A percentile compares a stretch with the other conserved stretches of the same genome.
phyloP scores from a whole-genome alignment of 108 stramenopile genomes.

The Fistulifera pelliculosa region DNA sequence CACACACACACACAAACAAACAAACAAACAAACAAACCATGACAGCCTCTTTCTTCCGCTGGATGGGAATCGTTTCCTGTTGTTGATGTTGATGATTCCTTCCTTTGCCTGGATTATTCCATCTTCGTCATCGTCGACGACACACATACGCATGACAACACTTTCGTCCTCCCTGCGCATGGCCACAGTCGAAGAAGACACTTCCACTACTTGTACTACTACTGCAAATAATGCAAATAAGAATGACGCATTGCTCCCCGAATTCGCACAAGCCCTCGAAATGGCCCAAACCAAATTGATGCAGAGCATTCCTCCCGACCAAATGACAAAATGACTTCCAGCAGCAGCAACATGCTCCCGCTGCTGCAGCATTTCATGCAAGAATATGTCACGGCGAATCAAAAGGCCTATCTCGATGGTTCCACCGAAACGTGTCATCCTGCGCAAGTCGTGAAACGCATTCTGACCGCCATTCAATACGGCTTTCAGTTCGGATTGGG shows the following conservation, averaged over 20 bases:
- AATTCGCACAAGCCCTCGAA: constrained; percentile 46
- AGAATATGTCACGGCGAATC: constrained; percentile 63
- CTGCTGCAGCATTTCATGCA: constrained; percentile 54
- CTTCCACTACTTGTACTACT: no score
- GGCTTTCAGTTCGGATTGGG: constrained; percentile 67
- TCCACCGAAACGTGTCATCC: constrained; percentile 11
- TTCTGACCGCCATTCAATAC: constrained; percentile 47
- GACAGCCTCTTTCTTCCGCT: no score
- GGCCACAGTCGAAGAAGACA: no score
- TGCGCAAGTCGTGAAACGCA: constrained; percentile 30
- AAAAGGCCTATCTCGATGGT: constrained; percentile 27
- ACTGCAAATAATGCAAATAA: no score
- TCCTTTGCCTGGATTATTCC: no score
- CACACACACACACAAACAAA: no score
- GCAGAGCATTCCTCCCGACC: constrained; percentile 20
- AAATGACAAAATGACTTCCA: constrained; percentile 11
- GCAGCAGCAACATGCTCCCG: constrained; percentile 9
- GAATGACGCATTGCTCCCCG: constrained; percentile 14
- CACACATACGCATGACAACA: no score
- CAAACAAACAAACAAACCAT: no score
- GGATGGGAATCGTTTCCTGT: no score
- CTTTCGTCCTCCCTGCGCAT: no score
- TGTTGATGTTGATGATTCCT: no score
- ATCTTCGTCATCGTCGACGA: no score
- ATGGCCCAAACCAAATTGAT: constrained; percentile 23